Evolutionary conservation across 2,329 filamentous ascomycete genomes (phyloP), one percentile per base, ranked within the genome.

Genomic region (Thelonectria blattea): DNA sequence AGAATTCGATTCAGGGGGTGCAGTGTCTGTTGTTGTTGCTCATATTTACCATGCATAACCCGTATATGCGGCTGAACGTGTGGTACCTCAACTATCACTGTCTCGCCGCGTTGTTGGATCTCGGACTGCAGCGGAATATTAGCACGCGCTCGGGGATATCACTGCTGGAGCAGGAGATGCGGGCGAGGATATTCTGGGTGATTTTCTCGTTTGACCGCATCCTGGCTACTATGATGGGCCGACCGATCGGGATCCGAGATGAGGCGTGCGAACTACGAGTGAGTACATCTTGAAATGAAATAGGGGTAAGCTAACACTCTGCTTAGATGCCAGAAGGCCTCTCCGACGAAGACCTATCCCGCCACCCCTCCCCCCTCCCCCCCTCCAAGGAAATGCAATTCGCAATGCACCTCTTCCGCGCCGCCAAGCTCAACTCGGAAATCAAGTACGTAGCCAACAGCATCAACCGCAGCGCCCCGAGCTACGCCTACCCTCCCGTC

Each of bases 21-120:
- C 83, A 85, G 43, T 83, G 81, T 52, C 68, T 85, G 56, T 62
- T 82, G 1, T 57, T 82, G 0, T 68, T 82, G 2, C 69, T 81
- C 27, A 74, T 85, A 0, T 84, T 84, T 52, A 80, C 82, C 0
- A 73, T 85, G 12, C 79, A 84, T 37, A 84, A 78, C 60, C 79
- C 82, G 0, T 79, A 76, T 1, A 78, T 81, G 51, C 72, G 76
- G 0, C 65, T 85, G 4, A 85, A 83, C 56, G 73, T 83, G 1
- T 85, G 83, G 83, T 82, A 83, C 54, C 70, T 85, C 2, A 83
- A 85, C 54, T 85, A 85, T 54, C 83, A 85, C 60, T 84, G 82
- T 41, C 73, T 85, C 10, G 82, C 82, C 1, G 75, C 79, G 0
- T 71, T 83, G 1, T 71, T 85, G 3, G 83, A 85, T 46, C 65